Evolutionary conservation across 257 asterid species (phyloP).

Genomic region (Craterostigma plantagineum): DNA sequence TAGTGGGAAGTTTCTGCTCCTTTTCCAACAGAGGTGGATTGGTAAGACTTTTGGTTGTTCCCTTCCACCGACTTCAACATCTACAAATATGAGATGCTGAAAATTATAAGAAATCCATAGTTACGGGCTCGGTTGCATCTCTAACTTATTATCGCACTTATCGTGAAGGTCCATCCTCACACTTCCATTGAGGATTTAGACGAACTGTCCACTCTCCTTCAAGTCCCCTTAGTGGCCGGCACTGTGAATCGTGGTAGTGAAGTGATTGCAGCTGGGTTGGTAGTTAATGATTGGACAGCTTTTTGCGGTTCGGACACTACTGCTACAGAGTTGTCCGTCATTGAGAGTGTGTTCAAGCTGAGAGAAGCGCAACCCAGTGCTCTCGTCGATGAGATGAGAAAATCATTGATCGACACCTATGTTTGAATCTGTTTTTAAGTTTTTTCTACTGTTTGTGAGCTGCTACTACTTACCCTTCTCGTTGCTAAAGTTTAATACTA

Average conservation of each 20-base stretch:
- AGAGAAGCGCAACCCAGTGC: conserved; percentile 81
- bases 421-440: no score
- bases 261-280: conserved; percentile 64
- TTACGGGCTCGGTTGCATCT: no score
- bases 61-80: no score
- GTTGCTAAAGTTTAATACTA: no score
- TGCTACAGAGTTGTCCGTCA: conserved; percentile 73
- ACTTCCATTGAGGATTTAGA: conserved; percentile 79
- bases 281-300: conserved; percentile 80
- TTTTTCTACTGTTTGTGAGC: no score
- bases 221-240: conserved; percentile 80
- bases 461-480: no score
- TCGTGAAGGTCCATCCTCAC: conserved; percentile 66
- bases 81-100: no score
- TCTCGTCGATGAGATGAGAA: conserved; percentile 74
- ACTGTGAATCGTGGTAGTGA: conserved; percentile 86
- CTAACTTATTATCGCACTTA: not conserved
- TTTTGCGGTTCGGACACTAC: conserved; percentile 89
- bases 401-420: conserved; percentile 64
- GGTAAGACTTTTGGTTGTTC: conserved; percentile 27
- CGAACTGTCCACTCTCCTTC: conserved; percentile 81
- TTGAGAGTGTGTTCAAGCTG: conserved; percentile 70
- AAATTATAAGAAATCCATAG: no score
- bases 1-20: conserved; percentile 77
- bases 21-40: conserved; percentile 77